A percentile compares a stretch with the other conserved stretches of the same genome.
These are phyloP conservation scores for Amanita molliuscula DNA, from an alignment of 768 basidiomycete genomes.

Conservation along the genomic window DNA sequence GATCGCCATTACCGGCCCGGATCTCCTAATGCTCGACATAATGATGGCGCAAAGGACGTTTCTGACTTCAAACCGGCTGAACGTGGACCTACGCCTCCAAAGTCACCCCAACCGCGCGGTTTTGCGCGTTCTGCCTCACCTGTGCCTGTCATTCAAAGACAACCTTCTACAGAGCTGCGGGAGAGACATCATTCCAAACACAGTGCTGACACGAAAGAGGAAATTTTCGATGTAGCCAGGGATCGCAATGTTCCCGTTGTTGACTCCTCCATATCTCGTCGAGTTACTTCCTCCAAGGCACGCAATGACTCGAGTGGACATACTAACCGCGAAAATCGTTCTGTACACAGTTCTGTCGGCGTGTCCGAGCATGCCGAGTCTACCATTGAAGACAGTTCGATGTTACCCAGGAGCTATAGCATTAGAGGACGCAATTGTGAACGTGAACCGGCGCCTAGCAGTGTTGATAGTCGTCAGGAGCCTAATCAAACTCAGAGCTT, in stretches of 20 bases:
- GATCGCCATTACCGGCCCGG: slow-evolving; percentile 61
- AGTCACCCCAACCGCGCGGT: neutral
- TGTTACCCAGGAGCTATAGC: slow-evolving; percentile 15
- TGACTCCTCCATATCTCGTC: neutral
- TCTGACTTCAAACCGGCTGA: slow-evolving; percentile 3
- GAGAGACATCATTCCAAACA: slow-evolving; percentile 6
- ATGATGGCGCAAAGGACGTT: slow-evolving; percentile 5
- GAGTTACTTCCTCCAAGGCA: neutral
- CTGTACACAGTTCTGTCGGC: neutral
- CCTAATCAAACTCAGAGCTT: slow-evolving; percentile 22
- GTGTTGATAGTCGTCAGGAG: slow-evolving; percentile 17
- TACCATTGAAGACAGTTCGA: slow-evolving; percentile 13
- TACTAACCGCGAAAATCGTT: slow-evolving; percentile 3
- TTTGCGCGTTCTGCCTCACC: slow-evolving; percentile 2
- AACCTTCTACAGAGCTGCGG: neutral
- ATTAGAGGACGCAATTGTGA: slow-evolving; percentile 19
- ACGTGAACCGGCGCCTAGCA: slow-evolving; percentile 16
- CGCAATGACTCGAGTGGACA: neutral
- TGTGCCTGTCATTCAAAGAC: neutral
- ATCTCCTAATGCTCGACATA: slow-evolving; percentile 16
- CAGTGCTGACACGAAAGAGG: slow-evolving; percentile 4
- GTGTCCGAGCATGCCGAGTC: neutral
- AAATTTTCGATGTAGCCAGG: neutral
- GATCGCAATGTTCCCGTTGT: neutral
- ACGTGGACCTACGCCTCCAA: slow-evolving; percentile 1